Base-by-base conservation (phyloP, 352 stramenopile genomes). In the Pythium folliculosum region DNA sequence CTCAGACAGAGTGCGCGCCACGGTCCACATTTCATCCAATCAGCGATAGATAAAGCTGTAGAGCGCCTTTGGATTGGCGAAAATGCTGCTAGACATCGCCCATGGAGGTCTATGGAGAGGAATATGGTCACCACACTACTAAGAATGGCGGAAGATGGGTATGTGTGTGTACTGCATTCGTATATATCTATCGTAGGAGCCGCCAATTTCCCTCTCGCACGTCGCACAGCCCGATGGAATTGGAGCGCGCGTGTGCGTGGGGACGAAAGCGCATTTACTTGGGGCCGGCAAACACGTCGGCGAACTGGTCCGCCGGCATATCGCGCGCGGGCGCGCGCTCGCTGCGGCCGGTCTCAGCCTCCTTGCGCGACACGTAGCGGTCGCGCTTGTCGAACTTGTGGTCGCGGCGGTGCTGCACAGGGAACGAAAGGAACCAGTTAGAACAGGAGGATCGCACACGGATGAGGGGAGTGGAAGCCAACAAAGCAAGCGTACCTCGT, bases 301-400 rank as follows among this genome's bases (percentile, higher is more conserved):
- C 87, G 64, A 97, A 93, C 68, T 96, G 75, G 70, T 96, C 88
- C 54, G 79, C 84, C 7, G 88, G 90, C 58, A 88, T 66, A 52
- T 87, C 69, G 30, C 88, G 86, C 53, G 86, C 86, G 14, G 87
- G 71, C 38, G 82, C 64, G 45, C 88, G 86, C 56, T 86, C 88
- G 60, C 89, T 88, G 60, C 94, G 90, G 21, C 84, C 87, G 8
- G 77, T 79, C 72, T 98, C 77, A 12, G 89, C 82, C 14, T 84
- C 77, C 77, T 98, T 98, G 63, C 96, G 92, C 25, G 81, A 82
- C 32, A 96, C 82, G 76, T 99, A 99, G 60, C 87, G 84, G 48
- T 93, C 86, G 53, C 95, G 95, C 77, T 99, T 98, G 67, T 96
- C 84, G 47, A 92, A 89, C 80, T 98, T 98, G 67, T 92, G 87